Evolutionary conservation across 2,329 filamentous ascomycete species (phyloP).

Genomic region (Aspergillus unguis): DNA sequence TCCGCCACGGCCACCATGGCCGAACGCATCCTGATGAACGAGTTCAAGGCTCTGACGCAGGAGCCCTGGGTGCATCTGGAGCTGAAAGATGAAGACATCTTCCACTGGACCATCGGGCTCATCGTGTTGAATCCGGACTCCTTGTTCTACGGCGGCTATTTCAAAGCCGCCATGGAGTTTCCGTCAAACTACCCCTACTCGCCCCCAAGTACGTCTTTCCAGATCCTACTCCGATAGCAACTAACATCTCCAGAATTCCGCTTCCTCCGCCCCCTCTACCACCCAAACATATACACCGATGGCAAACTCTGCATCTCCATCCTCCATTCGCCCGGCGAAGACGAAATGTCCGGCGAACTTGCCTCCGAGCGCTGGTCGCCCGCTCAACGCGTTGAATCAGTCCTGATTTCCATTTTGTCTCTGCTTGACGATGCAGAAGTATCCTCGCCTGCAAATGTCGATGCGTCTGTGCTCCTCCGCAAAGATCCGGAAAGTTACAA

Average conservation of each 20-base stretch:
- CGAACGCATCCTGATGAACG: conserved; percentile 82
- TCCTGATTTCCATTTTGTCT: conserved; percentile 86
- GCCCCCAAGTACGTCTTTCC: conserved; percentile 59
- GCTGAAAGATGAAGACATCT: conserved; percentile 77
- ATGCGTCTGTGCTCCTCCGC: conserved; percentile 81
- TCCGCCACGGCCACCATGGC: conserved; percentile 44
- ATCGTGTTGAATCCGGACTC: conserved; percentile 93
- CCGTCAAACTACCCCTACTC: conserved; percentile 83
- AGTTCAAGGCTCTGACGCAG: conserved; percentile 75
- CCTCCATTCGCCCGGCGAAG: conserved; percentile 85
- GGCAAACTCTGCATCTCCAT: conserved; percentile 96
- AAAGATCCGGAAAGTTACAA: conserved; percentile 70
- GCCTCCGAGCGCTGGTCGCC: conserved; percentile 94
- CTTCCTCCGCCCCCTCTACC: conserved; percentile 75
- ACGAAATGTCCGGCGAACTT: conserved; percentile 84
- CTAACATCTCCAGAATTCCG: conserved; percentile 62
- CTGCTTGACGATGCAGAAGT: conserved; percentile 93
- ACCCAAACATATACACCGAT: conserved; percentile 91
- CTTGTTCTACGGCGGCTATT: conserved; percentile 87
- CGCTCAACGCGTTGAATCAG: conserved; percentile 88
- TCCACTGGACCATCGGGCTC: conserved; percentile 81
- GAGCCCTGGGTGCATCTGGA: conserved; percentile 95
- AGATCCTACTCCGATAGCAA: not conserved
- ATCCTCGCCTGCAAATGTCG: conserved; percentile 89
- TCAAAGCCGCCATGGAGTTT: conserved; percentile 86